Evolutionary conservation across 257 asterid genomes (phyloP).

Genomic region (Solanum rostratum): DNA sequence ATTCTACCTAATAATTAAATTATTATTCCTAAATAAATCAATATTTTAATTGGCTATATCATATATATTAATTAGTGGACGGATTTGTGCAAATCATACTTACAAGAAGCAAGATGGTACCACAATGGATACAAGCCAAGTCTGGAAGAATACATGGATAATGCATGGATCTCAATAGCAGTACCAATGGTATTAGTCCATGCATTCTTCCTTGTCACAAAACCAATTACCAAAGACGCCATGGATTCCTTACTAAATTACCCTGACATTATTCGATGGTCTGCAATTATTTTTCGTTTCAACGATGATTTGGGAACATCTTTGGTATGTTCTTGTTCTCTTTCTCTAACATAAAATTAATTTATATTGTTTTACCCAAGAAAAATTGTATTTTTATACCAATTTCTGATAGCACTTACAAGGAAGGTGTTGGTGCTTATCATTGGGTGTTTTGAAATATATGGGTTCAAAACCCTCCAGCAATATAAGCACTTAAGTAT

Average conservation of each 20-base stretch:
- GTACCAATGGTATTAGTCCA: constrained; percentile 17
- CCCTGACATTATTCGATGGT: constrained; percentile 16
- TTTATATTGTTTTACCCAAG: too few species aligned
- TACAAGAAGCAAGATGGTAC: constrained; percentile 33
- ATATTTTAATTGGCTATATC: background rate
- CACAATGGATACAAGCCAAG: constrained; percentile 14
- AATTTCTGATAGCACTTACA: too few species aligned
- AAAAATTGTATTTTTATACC: too few species aligned
- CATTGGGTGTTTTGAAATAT: too few species aligned
- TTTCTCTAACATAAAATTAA: background rate
- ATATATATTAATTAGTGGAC: constrained; percentile 12
- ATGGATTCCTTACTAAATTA: constrained; percentile 4
- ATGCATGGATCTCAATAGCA: constrained; percentile 26
- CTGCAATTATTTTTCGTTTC: constrained; percentile 22
- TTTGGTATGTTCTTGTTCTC: background rate
- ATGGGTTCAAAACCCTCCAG: too few species aligned
- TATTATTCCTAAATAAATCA: background rate
- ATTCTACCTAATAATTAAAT: background rate
- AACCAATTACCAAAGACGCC: constrained; percentile 22
- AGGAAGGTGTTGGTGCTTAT: too few species aligned
- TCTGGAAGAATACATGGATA: constrained; percentile 23
- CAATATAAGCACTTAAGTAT: too few species aligned
- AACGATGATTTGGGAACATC: constrained; percentile 44
- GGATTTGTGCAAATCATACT: constrained; percentile 18
- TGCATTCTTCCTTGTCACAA: constrained; percentile 10